A percentile compares a stretch with the other conserved stretches of the same genome.
phyloP scores from a whole-genome alignment of 192 early-diverging fungal genomes.

The Backusella luteola region DNA sequence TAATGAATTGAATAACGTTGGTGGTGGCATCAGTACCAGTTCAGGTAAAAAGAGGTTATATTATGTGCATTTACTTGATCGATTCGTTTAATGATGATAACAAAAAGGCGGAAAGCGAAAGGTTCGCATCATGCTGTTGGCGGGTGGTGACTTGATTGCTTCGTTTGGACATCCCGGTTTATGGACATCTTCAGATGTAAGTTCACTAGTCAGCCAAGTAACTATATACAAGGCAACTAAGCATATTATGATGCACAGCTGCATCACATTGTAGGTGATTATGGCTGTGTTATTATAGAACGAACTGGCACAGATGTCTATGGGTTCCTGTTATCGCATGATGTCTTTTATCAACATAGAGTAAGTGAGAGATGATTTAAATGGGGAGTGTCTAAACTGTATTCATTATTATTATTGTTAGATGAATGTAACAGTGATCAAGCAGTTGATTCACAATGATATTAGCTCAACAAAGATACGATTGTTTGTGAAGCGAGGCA shows the following conservation, averaged over 20 bases:
- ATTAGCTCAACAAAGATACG: constrained; percentile 96
- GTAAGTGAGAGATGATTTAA: constrained; percentile 37
- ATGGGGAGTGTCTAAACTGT: background rate
- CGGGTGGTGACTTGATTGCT: constrained; percentile 96
- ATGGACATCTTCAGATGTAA: constrained; percentile 86
- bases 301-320: constrained; percentile 91
- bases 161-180: constrained; percentile 91
- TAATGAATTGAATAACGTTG: constrained; percentile 73
- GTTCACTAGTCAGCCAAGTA: constrained; percentile 1
- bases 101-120: constrained; percentile 49
- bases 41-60: constrained; percentile 44
- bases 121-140: constrained; percentile 88
- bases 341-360: constrained; percentile 86
- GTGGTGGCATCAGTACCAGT: constrained; percentile 64
- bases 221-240: too few relatives aligned
- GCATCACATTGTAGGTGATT: constrained; percentile 89
- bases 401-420: constrained; percentile 16
- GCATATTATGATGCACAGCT: background rate
- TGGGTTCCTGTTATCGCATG: constrained; percentile 89
- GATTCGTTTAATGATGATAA: background rate
- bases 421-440: constrained; percentile 92
- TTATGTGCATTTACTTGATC: background rate
- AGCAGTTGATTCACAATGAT: constrained; percentile 97
- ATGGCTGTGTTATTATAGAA: constrained; percentile 95
- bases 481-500: constrained; percentile 91